Evolutionary conservation across 164 flowering plant genomes (phyloP), one percentile per base, ranked within the genome.

Genomic region (Piper betle): DNA sequence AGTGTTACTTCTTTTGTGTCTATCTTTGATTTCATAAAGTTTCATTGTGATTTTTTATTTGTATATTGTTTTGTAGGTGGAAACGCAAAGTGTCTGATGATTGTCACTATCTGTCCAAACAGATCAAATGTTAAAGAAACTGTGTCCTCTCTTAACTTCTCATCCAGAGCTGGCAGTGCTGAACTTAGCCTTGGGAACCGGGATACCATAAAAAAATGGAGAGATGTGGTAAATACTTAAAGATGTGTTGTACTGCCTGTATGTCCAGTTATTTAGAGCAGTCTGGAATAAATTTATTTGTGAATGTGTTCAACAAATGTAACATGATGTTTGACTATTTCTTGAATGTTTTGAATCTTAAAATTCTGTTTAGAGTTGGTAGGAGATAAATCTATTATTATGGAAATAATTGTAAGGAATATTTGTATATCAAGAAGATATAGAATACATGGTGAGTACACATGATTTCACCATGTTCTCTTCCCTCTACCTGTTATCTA

Each of bases 141-240:
- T 56, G 50, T 94, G 54, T 85, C 88, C 39, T 79, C 96, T 58
- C 89, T 94, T 55, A 87, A 81, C 70, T 94, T 85, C 65, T 73
- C 88, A 72, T 72, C 93, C 37, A 85, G 97, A 81, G 95, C 96
- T 65, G 81, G 97, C 55, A 91, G 82, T 78, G 74, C 88, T 66
- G 79, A 77, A 48, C 77, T 83, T 64, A 88, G 95, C 80, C 95
- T 88, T 72, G 97, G 97, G 62, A 87, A 84, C 71, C 82, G 96
- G 48, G 99, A 94, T 76, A 88, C 99, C 39, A 83, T 87, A 37
- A 88, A 88, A 76, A 91, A 94, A 73, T 94, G 96, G 96, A 84
- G 85, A 78, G 97, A 94, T 78, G 69, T 82, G 71, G 99, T 94
- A 75, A 83, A 93, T 84, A 64, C 39, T 52, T 19, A 39, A 39